Percentiles rank a stretch among this genome's conserved stretches.
Evolutionary conservation across 2,329 filamentous ascomycete genomes (phyloP).

Genomic region (Aureobasidium melanogenum): DNA sequence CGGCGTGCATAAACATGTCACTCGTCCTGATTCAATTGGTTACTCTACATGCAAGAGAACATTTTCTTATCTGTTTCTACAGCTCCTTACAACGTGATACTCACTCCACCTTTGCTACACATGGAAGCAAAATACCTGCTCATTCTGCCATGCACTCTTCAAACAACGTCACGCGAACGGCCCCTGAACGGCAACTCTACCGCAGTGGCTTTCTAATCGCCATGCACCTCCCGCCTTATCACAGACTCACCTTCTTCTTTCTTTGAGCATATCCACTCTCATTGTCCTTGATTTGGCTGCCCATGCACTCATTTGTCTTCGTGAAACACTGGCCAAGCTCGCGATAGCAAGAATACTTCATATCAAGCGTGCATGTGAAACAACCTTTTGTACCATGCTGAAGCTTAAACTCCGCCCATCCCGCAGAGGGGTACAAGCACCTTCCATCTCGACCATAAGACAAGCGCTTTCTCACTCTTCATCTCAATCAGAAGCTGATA

Average conservation of each 20-base stretch:
- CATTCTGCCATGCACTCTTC: not conserved
- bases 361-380: not conserved
- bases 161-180: conserved; percentile 7
- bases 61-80: not conserved
- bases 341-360: not conserved
- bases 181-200: not conserved
- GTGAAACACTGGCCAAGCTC: not conserved
- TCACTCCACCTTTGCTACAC: not conserved
- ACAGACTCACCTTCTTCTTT: not conserved
- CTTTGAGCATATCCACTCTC: not conserved
- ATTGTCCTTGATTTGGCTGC: not conserved
- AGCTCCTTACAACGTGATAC: not conserved
- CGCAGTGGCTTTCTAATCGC: not conserved
- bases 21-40: not conserved
- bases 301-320: not conserved
- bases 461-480: not conserved
- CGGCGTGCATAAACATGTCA: not conserved
- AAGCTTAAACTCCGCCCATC: conserved; percentile 7
- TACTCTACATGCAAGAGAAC: not conserved
- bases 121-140: not conserved
- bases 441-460: not conserved
- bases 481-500: not conserved
- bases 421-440: not conserved
- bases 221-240: not conserved
- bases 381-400: not conserved